These are phyloP conservation scores for Rhodotorula sphaerocarpa DNA, from an alignment of 768 basidiomycete species.

Conservation along the genomic window DNA sequence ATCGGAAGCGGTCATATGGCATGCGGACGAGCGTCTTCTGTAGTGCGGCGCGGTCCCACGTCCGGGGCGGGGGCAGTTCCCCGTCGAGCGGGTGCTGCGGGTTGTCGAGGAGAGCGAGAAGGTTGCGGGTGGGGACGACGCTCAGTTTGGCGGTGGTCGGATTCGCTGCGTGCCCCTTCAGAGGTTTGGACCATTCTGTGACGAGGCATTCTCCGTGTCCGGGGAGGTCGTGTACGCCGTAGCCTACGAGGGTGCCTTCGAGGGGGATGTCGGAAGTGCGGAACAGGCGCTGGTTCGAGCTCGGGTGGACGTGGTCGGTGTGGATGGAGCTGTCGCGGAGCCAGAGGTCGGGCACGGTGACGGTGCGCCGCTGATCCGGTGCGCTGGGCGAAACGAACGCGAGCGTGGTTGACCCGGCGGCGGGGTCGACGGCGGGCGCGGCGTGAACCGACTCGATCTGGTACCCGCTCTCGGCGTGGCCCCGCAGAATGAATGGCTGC, in stretches of 20 bases:
- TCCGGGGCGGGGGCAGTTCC: constrained; percentile 11
- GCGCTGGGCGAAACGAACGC: constrained; percentile 37
- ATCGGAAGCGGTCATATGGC: constrained; percentile 50
- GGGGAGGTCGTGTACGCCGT: constrained; percentile 45
- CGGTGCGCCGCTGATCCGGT: not conserved
- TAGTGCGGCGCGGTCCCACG: constrained; percentile 46
- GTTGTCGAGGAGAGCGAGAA: constrained; percentile 36
- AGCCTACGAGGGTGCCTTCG: constrained; percentile 48
- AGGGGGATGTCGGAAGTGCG: constrained; percentile 58
- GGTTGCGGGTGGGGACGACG: constrained; percentile 24
- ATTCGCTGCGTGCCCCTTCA: constrained; percentile 43
- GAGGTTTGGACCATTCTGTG: constrained; percentile 51
- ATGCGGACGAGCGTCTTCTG: constrained; percentile 46
- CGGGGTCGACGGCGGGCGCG: not conserved
- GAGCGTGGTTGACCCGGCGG: constrained; percentile 2
- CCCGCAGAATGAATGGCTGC: constrained; percentile 27
- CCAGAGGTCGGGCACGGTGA: constrained; percentile 58
- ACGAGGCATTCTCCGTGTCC: constrained; percentile 40
- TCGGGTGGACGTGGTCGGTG: constrained; percentile 62
- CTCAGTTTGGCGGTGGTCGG: constrained; percentile 19
- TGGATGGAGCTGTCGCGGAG: constrained; percentile 79
- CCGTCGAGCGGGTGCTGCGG: not conserved
- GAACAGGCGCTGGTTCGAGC: constrained; percentile 68
- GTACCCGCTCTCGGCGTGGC: not conserved
- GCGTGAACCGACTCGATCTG: constrained; percentile 16